Conservation (phyloP, 2,329 filamentous ascomycete genomes). For the Colletotrichum sp. region DNA sequence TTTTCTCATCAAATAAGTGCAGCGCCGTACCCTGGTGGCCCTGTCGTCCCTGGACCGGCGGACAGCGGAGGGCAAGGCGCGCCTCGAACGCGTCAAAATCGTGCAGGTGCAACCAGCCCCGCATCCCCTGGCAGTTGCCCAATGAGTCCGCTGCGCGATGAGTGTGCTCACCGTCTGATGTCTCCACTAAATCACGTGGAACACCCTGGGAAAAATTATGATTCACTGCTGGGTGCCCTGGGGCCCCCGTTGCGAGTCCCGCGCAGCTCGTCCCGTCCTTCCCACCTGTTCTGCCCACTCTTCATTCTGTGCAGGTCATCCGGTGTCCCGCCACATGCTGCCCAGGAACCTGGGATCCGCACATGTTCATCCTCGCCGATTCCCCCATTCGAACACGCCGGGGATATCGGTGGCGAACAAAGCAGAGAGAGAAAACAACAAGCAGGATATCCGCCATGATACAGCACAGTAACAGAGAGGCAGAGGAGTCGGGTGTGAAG, state of each 20-base stretch:
- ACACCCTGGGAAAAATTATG: background rate
- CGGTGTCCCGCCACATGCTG: background rate
- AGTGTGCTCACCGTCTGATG: background rate
- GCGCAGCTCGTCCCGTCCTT: background rate
- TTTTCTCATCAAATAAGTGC: background rate
- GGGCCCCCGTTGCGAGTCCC: background rate
- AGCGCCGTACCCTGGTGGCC: background rate
- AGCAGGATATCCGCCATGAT: background rate
- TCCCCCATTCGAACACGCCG: background rate
- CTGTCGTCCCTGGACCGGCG: background rate
- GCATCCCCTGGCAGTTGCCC: background rate
- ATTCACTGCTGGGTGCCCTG: conserved; percentile 12
- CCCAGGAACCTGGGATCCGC: background rate
- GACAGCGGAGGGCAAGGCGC: background rate
- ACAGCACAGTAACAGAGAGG: background rate
- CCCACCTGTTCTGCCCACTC: conserved; percentile 18
- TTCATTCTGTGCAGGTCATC: background rate
- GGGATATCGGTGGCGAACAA: background rate
- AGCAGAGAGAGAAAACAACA: background rate
- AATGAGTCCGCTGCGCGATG: background rate
- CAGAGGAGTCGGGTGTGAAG: background rate
- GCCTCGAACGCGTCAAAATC: conserved; percentile 20
- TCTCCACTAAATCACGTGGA: conserved; percentile 22
- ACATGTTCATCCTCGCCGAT: background rate
- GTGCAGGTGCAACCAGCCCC: conserved; percentile 5